Conservation (phyloP, 2,329 filamentous ascomycete genomes). For the Juglanconis sp. region DNA sequence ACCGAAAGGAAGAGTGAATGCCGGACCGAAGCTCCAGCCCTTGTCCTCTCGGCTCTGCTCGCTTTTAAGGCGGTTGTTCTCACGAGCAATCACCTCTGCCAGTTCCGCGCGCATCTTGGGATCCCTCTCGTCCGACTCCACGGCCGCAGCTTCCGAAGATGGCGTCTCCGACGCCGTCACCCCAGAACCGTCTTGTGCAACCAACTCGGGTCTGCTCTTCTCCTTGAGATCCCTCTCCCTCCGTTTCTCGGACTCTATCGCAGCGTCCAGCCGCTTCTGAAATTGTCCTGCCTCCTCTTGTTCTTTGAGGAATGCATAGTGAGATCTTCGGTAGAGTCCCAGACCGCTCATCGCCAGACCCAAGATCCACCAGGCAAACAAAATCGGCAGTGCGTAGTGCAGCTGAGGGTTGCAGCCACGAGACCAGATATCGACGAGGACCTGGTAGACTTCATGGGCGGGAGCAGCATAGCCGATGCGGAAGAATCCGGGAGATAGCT, state of each 20-base stretch:
- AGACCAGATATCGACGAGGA: constrained; percentile 42
- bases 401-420: constrained; percentile 38
- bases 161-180: too few species aligned
- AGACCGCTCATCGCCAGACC: constrained; percentile 22
- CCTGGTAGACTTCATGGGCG: constrained; percentile 37
- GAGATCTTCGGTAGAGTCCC: constrained; percentile 29
- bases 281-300: constrained; percentile 24
- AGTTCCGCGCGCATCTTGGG: constrained; percentile 19
- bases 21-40: constrained; percentile 19
- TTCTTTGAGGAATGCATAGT: constrained; percentile 27
- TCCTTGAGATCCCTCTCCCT: constrained; percentile 14
- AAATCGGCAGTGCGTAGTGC: constrained; percentile 36
- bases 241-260: constrained; percentile 25
- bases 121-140: constrained; percentile 7
- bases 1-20: background rate
- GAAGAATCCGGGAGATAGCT: constrained; percentile 39
- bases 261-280: constrained; percentile 25
- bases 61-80: constrained; percentile 7
- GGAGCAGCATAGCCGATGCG: constrained; percentile 37
- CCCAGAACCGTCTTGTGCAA: too few species aligned
- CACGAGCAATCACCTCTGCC: constrained; percentile 19
- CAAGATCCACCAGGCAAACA: constrained; percentile 37
- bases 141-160: background rate
- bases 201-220: background rate
- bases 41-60: constrained; percentile 13